phyloP scores from a whole-genome alignment of 345 rosid genomes.

The Gossypium turneri region DNA sequence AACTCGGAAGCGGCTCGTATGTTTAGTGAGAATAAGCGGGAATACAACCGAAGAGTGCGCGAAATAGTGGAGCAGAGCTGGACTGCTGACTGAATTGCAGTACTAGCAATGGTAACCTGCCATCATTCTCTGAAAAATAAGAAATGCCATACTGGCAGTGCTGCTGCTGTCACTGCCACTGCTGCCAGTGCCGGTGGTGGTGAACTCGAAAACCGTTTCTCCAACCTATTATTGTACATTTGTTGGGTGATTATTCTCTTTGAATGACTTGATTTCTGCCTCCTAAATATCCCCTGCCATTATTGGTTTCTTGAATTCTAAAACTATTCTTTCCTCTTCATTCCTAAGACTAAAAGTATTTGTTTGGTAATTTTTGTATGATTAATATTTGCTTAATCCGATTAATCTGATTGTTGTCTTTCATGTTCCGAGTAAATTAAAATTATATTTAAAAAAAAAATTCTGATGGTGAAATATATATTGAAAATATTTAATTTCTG shows the following conservation, averaged over 20 bases:
- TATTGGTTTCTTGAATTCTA: neutral
- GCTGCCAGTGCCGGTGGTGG: neutral
- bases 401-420: neutral
- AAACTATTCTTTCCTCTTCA: neutral
- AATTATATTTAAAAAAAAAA: no score
- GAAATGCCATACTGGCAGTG: neutral
- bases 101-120: slow-evolving; percentile 15
- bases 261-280: slow-evolving; percentile 25
- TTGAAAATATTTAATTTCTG: no score
- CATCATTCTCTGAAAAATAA: slow-evolving; percentile 6
- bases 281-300: slow-evolving; percentile 11
- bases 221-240: slow-evolving; percentile 1
- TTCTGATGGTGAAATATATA: no score
- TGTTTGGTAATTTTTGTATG: neutral
- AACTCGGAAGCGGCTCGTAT: slow-evolving; percentile 81
- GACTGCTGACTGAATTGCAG: slow-evolving; percentile 53
- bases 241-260: slow-evolving; percentile 12
- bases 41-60: slow-evolving; percentile 68
- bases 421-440: no score
- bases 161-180: neutral
- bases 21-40: slow-evolving; percentile 75
- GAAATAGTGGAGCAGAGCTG: slow-evolving; percentile 76
- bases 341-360: neutral
- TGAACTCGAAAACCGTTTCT: neutral
- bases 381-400: neutral